These are phyloP conservation scores for Coemansia furcata DNA, from an alignment of 192 early-diverging fungal species.

Conservation along the genomic window DNA sequence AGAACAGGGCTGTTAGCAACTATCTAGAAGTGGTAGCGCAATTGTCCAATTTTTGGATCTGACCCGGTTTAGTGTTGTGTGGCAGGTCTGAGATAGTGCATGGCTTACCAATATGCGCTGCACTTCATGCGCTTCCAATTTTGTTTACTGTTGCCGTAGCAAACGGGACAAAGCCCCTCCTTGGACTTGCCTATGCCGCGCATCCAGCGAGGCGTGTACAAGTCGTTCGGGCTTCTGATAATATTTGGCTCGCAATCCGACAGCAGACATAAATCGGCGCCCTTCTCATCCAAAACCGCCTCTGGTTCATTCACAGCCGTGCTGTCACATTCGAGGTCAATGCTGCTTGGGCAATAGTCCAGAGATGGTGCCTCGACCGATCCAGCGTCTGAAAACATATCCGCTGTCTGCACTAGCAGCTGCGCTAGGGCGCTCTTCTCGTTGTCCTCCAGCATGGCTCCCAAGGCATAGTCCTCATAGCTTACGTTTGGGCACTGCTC, in stretches of 20 bases:
- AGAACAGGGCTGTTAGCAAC: background rate
- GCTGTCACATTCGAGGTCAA: background rate
- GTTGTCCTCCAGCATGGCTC: background rate
- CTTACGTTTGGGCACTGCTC: background rate
- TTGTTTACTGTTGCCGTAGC: constrained; percentile 24
- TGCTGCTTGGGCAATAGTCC: background rate
- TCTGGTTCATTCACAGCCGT: background rate
- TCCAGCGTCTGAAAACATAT: background rate
- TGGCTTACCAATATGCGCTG: constrained; percentile 56
- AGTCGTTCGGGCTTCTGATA: constrained; percentile 36
- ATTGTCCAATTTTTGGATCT: background rate
- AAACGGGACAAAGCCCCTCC: constrained; percentile 54
- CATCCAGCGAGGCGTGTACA: constrained; percentile 56
- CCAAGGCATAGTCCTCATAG: background rate
- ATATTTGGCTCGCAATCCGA: constrained; percentile 29
- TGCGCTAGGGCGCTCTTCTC: background rate
- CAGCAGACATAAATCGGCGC: background rate
- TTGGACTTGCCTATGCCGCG: constrained; percentile 50
- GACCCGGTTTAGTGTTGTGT: constrained; percentile 12
- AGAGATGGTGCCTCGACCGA: background rate
- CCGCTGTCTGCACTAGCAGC: background rate
- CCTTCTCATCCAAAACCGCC: background rate
- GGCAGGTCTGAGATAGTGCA: background rate
- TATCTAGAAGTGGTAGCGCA: background rate
- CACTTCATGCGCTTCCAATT: constrained; percentile 54